Base-by-base conservation (phyloP, 495 filamentous ascomycete species). In the Lineolata rhizophorae region DNA sequence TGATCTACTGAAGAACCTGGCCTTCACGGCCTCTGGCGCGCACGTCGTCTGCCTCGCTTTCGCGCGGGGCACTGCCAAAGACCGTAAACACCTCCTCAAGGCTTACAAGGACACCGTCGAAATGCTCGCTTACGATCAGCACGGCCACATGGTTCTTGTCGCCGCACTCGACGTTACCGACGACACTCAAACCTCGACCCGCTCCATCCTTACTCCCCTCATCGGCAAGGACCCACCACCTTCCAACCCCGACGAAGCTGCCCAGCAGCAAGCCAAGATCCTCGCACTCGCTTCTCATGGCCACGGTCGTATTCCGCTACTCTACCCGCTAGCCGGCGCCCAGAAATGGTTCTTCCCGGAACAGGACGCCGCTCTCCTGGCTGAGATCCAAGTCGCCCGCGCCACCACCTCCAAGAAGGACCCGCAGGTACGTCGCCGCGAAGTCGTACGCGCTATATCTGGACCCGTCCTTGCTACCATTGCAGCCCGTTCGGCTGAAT, bases 1-100 rank as follows among this genome's bases (percentile, higher is more conserved):
- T 27, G 81, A 92, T 49, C 53, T 92, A 31, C 65, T 84, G 26
- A 84, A 90, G 59, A 93, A 93, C 46, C 63, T 99, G 52, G 84
- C 83, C 14, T 99, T 95, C 60, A 94, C 90, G 16, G 76, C 70
- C 41, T 76, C 81, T 2, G 90, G 90, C 9, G 67, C 83, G 18
- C 64, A 75, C 18, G 55, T 99, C 19, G 78, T 83, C 28, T 84
- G 70, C 44, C 57, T 87, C 18, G 64, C 73, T 16, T 54, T 99
- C 19, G 81, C 90, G 13, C 63, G 87, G 40, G 75, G 79, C 30
- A 73, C 56, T 35, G 83, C 90, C 37, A 95, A 94, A 40, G 90
- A 95, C 51, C 73, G 87, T 37, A 91, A 90, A 57, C 60, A 73
- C 36, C 74, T 95, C 29, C 57, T 93, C 20, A 76, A 73, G 50